Conservation (phyloP, 2,329 filamentous ascomycete genomes). For the Helicocarpus griseus region DNA sequence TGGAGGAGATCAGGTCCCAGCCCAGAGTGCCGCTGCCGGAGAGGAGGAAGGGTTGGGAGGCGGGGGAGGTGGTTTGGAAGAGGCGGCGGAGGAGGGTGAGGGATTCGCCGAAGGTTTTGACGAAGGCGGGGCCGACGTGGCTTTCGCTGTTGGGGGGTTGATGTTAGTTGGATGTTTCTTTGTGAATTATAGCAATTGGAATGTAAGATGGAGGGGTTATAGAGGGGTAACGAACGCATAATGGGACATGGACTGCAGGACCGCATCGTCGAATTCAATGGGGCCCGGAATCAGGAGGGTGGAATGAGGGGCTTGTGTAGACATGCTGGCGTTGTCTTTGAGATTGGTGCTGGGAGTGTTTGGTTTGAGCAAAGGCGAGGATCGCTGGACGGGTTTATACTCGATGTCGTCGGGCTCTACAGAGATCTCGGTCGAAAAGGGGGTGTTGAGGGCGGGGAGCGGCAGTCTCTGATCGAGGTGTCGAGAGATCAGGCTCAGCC, state of each 20-base stretch:
- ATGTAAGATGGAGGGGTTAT: neutral
- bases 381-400: slow-evolving; percentile 35
- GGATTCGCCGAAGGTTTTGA: slow-evolving; percentile 82
- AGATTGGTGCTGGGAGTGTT: slow-evolving; percentile 6
- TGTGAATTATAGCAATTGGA: neutral
- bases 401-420: slow-evolving; percentile 45
- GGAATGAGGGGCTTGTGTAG: slow-evolving; percentile 49
- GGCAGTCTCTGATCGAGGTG: slow-evolving; percentile 48
- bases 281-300: slow-evolving; percentile 92
- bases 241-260: slow-evolving; percentile 89
- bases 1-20: slow-evolving; percentile 94
- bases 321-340: slow-evolving; percentile 40
- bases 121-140: slow-evolving; percentile 82
- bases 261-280: slow-evolving; percentile 97
- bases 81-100: slow-evolving; percentile 81
- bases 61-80: slow-evolving; percentile 77
- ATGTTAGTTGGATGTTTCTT: neutral
- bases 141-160: slow-evolving; percentile 58
- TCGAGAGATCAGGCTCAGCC: slow-evolving; percentile 51
- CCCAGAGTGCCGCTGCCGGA: slow-evolving; percentile 91
- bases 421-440: slow-evolving; percentile 50
- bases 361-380: slow-evolving; percentile 8
- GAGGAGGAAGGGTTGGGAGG: slow-evolving; percentile 84
- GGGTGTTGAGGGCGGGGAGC: slow-evolving; percentile 52
- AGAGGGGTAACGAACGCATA: slow-evolving; percentile 44